Evolutionary conservation across 257 asterid genomes (phyloP).

Genomic region (Buddleja alternifolia): DNA sequence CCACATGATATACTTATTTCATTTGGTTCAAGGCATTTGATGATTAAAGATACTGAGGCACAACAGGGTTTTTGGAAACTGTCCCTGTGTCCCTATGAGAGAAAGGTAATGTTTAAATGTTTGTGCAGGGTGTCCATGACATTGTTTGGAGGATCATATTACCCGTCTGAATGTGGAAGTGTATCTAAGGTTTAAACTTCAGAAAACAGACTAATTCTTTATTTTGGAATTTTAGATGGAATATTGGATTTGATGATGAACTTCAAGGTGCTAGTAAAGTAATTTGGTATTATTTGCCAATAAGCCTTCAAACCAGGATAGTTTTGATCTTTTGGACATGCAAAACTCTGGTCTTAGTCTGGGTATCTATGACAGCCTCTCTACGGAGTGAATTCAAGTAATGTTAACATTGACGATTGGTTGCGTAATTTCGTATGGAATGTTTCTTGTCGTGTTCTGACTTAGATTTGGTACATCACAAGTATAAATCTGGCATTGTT

Average conservation of each 20-base stretch:
- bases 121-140: conserved; percentile 47
- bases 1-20: conserved; percentile 35
- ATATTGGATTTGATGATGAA: conserved; percentile 9
- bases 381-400: not conserved
- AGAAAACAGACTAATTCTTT: not conserved
- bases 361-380: conserved; percentile 1
- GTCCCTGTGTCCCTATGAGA: conserved; percentile 94
- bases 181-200: not conserved
- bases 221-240: not conserved
- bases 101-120: conserved; percentile 43
- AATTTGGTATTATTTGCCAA: not conserved
- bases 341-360: not conserved
- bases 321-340: conserved; percentile 1
- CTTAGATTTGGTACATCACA: not conserved
- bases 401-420: conserved; percentile 1
- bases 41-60: conserved; percentile 90
- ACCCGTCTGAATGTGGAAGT: not conserved
- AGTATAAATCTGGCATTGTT: not conserved
- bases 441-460: not conserved
- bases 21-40: conserved; percentile 61
- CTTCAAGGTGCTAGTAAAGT: not conserved
- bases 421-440: not conserved
- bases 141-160: not conserved
- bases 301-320: conserved; percentile 3
- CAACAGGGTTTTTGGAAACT: conserved; percentile 94